Evolutionary conservation across 2,329 filamentous ascomycete species (phyloP), one percentile per base, ranked within the genome.

Genomic region (Sclerotinia subarctica): DNA sequence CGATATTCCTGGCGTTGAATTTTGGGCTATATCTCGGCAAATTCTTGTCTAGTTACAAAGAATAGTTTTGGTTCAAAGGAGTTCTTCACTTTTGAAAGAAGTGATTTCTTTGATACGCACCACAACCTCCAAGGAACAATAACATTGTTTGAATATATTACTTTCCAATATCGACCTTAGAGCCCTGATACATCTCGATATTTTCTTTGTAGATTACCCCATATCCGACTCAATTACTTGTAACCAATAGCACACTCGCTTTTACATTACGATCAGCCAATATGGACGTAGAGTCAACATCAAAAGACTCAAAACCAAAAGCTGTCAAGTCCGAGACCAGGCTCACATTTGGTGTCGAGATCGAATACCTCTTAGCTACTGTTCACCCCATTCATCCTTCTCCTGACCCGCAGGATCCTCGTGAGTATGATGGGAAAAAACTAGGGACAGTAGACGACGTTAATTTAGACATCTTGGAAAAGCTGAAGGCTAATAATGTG

Each of bases 311-410:
- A 2, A 6, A 21, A 35, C 10, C 10, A 52, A 24, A n/a, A 42
- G 32, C 46, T 4, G 32, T 44, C n/a, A 54, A 64, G 24, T 46
- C 62, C 24, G 57, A 51, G 8, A 53, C 47, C 26, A 49, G 65
- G 29, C 47, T 67, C 24, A 67, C 65, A 38, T 67, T 59, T 38
- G 65, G 65, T 32, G 29, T 67, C 13, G 65, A 67, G 46, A 46
- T 67, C 15, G 65, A 67, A 47, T 67, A 46, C 21, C 29, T 67
- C 13, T 29, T 67, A 19, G 64, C 44, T 42, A 42, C 35, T 32
- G 26, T 67, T 32, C n/a, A 38, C 29, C 53, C 26, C 5, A 0
- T 19, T 2, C 1, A 26, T 24, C 24, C 42, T 42, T n/a, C 49
- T 44, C 64, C 56, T 13, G 8, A 62, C 19, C 46, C 56, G 3